phyloP scores from a whole-genome alignment of 1,139 yeast genomes.

The Sugiyamaella xylanicola region DNA sequence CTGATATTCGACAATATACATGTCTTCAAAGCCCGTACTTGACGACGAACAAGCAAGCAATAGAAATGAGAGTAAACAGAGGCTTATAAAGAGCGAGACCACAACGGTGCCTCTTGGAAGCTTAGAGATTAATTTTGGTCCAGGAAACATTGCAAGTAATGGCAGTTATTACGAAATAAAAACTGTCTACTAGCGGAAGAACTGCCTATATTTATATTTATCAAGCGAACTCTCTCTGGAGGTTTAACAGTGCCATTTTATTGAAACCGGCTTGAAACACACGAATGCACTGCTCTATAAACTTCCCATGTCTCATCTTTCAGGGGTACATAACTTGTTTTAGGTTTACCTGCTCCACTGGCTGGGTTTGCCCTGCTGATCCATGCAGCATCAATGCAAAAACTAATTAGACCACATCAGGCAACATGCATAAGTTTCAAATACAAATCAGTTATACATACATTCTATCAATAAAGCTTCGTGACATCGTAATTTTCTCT shows the following conservation, averaged over 20 bases:
- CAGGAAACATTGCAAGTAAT: slow-evolving; percentile 24
- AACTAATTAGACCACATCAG: not conserved
- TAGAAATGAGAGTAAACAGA: slow-evolving; percentile 53
- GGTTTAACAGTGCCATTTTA: not conserved
- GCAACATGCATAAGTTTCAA: not conserved
- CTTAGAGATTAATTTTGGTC: slow-evolving; percentile 19
- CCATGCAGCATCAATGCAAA: not conserved
- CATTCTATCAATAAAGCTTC: slow-evolving; percentile 30
- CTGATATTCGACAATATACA: slow-evolving; percentile 50
- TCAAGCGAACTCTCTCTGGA: slow-evolving; percentile 12
- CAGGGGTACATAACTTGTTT: slow-evolving; percentile 8
- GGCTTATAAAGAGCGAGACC: slow-evolving; percentile 45
- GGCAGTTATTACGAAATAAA: too few species aligned
- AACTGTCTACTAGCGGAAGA: too few species aligned
- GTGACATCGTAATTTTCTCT: slow-evolving; percentile 67
- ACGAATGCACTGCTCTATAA: not conserved
- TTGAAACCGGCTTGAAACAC: slow-evolving; percentile 17
- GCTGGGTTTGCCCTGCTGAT: not conserved
- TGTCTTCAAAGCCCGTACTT: slow-evolving; percentile 48
- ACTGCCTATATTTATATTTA: slow-evolving; percentile 4
- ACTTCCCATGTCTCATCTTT: slow-evolving; percentile 9
- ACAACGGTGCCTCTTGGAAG: slow-evolving; percentile 35
- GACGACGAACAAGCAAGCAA: slow-evolving; percentile 54
- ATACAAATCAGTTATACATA: not conserved
- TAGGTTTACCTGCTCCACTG: not conserved